A percentile compares a stretch with the other conserved stretches of the same genome.
These are phyloP conservation scores for Ajuga chamaepitys DNA, from an alignment of 257 asterid species.

Conservation along the genomic window DNA sequence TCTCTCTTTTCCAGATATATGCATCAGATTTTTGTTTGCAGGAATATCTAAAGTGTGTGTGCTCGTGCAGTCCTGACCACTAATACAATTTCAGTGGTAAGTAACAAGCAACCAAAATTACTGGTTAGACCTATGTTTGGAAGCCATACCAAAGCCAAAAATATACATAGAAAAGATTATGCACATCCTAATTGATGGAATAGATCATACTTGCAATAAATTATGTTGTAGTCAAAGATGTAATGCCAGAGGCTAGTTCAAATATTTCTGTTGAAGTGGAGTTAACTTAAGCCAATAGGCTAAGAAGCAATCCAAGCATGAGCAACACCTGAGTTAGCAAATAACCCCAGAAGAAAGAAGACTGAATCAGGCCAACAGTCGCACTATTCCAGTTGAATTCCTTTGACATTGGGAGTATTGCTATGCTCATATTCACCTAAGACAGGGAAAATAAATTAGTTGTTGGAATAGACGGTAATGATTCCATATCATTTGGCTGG, in stretches of 20 bases:
- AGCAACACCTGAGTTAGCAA: constrained; percentile 85
- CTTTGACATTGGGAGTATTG: constrained; percentile 98
- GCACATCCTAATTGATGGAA: not conserved
- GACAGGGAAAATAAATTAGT: constrained; percentile 6
- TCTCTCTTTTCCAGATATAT: not conserved
- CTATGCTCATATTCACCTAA: constrained; percentile 99
- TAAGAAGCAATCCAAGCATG: constrained; percentile 8
- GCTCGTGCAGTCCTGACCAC: not conserved
- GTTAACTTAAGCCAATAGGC: constrained; percentile 4
- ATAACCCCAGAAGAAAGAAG: constrained; percentile 99
- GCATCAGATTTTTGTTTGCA: not conserved
- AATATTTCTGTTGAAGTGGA: not conserved
- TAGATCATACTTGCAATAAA: not conserved
- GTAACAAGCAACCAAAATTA: not conserved
- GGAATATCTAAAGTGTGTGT: constrained; percentile 1
- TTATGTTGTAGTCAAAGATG: not conserved
- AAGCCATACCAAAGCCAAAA: not conserved
- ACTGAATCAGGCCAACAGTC: constrained; percentile 96
- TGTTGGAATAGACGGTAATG: constrained; percentile 6
- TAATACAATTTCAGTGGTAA: constrained; percentile 7
- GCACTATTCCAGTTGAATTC: constrained; percentile 96
- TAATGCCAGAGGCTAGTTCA: not conserved
- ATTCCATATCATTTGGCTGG: constrained; percentile 1
- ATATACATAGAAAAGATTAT: constrained; percentile 4
- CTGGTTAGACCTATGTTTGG: not conserved